Conservation (phyloP, 768 basidiomycete genomes). For the Rhizopogon vinicolor region DNA sequence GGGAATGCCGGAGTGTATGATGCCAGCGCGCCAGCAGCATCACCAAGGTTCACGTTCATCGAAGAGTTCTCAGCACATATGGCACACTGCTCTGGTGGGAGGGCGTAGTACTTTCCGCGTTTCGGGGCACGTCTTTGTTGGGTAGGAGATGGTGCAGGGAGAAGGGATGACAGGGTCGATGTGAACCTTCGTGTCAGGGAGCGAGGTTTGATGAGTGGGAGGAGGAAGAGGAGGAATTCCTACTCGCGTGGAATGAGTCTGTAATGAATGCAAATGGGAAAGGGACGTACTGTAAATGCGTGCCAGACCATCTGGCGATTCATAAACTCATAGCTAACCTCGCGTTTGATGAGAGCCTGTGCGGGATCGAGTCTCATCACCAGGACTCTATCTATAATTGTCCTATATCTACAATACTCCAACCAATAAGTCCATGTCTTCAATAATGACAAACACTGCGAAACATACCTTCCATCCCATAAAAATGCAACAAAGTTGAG, state of each 20-base stretch:
- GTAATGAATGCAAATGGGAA: neutral
- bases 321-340: conserved; percentile 98
- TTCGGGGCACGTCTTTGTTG: conserved; percentile 10
- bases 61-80: conserved; percentile 82
- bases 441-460: neutral
- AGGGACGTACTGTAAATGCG: conserved; percentile 79
- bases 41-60: conserved; percentile 51
- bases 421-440: neutral
- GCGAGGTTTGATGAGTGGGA: conserved; percentile 78
- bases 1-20: conserved; percentile 21
- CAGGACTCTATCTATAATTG: conserved; percentile 75
- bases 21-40: conserved; percentile 46
- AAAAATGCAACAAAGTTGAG: conserved; percentile 82
- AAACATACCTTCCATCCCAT: conserved; percentile 75
- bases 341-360: conserved; percentile 61
- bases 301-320: conserved; percentile 99
- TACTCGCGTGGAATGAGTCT: conserved; percentile 27
- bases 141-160: conserved; percentile 25
- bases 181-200: conserved; percentile 54
- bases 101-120: conserved; percentile 62
- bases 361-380: conserved; percentile 71
- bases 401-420: conserved; percentile 65
- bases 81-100: conserved; percentile 78
- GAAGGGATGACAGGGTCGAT: conserved; percentile 30
- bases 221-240: conserved; percentile 93